Evolutionary conservation across 805 yeast genomes (phyloP).

Genomic region (Hanseniaspora jakobsenii): DNA sequence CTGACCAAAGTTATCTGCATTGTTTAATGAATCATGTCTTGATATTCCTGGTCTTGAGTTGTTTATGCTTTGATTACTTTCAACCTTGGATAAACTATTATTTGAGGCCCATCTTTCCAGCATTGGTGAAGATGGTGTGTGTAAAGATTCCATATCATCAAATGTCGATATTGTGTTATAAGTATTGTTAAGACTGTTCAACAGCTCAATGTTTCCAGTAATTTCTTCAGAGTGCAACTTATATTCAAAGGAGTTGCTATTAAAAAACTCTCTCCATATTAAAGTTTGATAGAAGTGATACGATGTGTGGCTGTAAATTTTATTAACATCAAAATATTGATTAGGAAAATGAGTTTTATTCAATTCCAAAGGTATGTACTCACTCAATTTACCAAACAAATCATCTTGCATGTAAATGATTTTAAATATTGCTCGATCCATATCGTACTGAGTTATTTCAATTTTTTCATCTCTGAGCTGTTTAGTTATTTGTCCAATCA

Average conservation of each 20-base stretch:
- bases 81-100: slow-evolving; percentile 25
- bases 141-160: neutral
- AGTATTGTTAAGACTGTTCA: neutral
- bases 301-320: slow-evolving; percentile 16
- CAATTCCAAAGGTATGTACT: slow-evolving; percentile 18
- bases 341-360: slow-evolving; percentile 11
- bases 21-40: slow-evolving; percentile 15
- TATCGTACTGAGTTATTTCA: neutral
- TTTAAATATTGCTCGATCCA: slow-evolving; percentile 8
- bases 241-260: slow-evolving; percentile 16
- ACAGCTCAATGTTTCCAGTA: slow-evolving; percentile 5
- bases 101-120: slow-evolving; percentile 22
- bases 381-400: neutral
- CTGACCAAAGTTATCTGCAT: neutral
- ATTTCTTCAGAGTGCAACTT: slow-evolving; percentile 8
- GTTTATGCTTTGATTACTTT: slow-evolving; percentile 25
- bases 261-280: slow-evolving; percentile 26
- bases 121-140: slow-evolving; percentile 19
- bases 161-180: neutral
- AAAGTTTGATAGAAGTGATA: slow-evolving; percentile 22
- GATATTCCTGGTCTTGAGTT: too few relatives aligned
- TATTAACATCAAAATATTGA: slow-evolving; percentile 17
- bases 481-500: neutral
- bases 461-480: neutral
- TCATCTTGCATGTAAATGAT: slow-evolving; percentile 19